phyloP scores from a whole-genome alignment of 768 basidiomycete species.

The Boletus huronensis region DNA sequence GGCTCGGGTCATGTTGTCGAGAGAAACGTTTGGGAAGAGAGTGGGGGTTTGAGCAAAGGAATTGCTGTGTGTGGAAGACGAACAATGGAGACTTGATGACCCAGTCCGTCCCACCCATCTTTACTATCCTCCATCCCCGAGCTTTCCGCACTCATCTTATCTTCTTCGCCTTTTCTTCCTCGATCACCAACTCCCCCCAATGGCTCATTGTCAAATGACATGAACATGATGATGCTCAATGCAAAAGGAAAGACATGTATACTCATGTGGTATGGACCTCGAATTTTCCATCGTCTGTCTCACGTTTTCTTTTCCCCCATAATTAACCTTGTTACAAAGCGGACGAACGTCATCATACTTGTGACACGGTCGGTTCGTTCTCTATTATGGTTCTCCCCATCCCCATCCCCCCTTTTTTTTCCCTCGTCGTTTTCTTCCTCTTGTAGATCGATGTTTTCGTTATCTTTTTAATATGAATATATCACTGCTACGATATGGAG shows the following conservation, averaged over 20 bases:
- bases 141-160: slow-evolving; percentile 28
- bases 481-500: slow-evolving; percentile 1
- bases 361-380: slow-evolving; percentile 34
- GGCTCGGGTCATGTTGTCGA: slow-evolving; percentile 18
- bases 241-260: slow-evolving; percentile 14
- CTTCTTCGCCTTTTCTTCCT: slow-evolving; percentile 10
- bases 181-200: slow-evolving; percentile 14
- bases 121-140: slow-evolving; percentile 21
- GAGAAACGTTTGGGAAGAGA: slow-evolving; percentile 4
- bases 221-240: slow-evolving; percentile 4
- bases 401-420: background rate
- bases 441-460: slow-evolving; percentile 6
- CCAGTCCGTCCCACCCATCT: slow-evolving; percentile 37
- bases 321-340: slow-evolving; percentile 24
- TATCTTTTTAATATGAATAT: slow-evolving; percentile 20
- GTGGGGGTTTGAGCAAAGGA: background rate
- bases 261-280: slow-evolving; percentile 28
- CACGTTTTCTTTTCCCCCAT: slow-evolving; percentile 12
- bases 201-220: slow-evolving; percentile 10
- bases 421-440: background rate
- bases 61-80: slow-evolving; percentile 1
- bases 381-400: slow-evolving; percentile 1
- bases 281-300: slow-evolving; percentile 20
- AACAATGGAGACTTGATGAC: slow-evolving; percentile 32
- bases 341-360: slow-evolving; percentile 13